These are phyloP conservation scores for Solanum aculeatissimum DNA, from an alignment of 305 asterid genomes.

Conservation along the genomic window DNA sequence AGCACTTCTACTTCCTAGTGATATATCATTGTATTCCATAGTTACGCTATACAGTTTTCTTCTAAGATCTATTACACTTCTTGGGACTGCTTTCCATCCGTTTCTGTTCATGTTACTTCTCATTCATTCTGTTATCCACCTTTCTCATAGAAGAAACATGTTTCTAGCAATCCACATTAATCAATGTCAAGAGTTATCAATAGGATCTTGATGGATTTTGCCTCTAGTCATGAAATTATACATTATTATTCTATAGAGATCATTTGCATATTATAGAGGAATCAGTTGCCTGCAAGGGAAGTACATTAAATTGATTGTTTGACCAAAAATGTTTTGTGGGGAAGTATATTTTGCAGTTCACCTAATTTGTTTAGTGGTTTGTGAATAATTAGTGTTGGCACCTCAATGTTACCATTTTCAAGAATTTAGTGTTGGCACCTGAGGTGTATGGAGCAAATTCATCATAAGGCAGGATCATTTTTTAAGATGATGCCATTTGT, in stretches of 20 bases:
- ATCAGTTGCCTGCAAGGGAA: neutral
- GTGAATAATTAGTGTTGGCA: neutral
- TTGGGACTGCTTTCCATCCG: neutral
- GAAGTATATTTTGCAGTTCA: neutral
- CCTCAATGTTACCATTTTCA: neutral
- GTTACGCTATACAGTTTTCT: neutral
- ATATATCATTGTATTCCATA: neutral
- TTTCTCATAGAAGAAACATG: neutral
- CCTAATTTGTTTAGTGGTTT: neutral
- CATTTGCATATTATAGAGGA: neutral
- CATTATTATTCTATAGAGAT: neutral
- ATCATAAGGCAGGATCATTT: neutral
- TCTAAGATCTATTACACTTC: neutral
- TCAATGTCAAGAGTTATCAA: neutral
- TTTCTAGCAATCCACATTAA: neutral
- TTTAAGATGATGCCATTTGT: neutral
- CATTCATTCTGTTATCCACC: neutral
- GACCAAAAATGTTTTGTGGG: neutral
- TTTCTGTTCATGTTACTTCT: neutral
- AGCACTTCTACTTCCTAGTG: neutral
- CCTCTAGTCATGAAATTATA: neutral
- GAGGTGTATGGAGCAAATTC: neutral
- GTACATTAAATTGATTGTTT: neutral
- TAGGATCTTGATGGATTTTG: neutral
- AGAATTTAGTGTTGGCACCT: neutral